A percentile compares a stretch with the other conserved stretches of the same genome.
These are phyloP conservation scores for Aspergillus japonicus DNA, from an alignment of 2,329 filamentous ascomycete species.

Conservation along the genomic window DNA sequence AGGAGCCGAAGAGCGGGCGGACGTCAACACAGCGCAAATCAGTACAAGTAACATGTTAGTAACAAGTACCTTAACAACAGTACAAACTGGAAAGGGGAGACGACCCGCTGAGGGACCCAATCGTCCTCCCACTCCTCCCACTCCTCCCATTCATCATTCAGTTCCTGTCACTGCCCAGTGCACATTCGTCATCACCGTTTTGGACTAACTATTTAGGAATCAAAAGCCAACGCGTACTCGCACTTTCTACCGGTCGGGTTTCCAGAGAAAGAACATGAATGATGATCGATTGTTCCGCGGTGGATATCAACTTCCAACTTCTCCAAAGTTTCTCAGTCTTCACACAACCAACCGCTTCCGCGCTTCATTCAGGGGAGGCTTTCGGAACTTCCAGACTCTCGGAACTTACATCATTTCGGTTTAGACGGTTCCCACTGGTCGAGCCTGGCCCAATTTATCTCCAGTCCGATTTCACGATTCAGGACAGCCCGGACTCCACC, in stretches of 20 bases:
- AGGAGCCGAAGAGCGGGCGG: not conserved
- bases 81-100: conserved; percentile 3
- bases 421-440: not conserved
- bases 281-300: not conserved
- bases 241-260: too few relatives aligned
- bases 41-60: too few relatives aligned
- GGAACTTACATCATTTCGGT: not conserved
- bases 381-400: not conserved
- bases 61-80: too few relatives aligned
- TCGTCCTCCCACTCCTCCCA: not conserved
- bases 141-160: too few relatives aligned
- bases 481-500: not conserved
- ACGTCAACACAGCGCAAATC: conserved; percentile 2
- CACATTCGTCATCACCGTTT: not conserved
- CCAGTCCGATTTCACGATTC: not conserved
- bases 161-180: not conserved
- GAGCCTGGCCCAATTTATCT: not conserved
- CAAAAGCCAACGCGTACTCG: not conserved
- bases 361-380: not conserved
- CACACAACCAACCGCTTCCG: not conserved
- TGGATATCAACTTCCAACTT: not conserved
- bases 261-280: not conserved
- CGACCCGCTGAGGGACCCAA: not conserved
- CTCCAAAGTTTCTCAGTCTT: not conserved
- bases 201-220: not conserved